Evolutionary conservation across 768 basidiomycete species (phyloP).

Genomic region (Asterophora parasitica): DNA sequence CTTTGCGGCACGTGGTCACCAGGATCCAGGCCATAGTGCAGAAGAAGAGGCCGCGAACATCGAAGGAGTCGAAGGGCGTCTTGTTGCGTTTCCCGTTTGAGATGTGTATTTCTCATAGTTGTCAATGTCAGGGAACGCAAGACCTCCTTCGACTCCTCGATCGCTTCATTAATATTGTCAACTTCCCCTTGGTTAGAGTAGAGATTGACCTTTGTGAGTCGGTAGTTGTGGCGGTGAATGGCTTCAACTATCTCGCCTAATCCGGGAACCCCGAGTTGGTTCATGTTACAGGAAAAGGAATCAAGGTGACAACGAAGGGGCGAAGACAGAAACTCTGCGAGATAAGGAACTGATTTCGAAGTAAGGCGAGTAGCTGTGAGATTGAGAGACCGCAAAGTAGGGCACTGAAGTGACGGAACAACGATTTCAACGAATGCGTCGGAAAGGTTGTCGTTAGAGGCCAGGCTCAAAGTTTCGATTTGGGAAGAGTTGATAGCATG

Average conservation of each 20-base stretch:
- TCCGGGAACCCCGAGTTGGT: constrained; percentile 42
- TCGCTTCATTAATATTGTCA: constrained; percentile 12
- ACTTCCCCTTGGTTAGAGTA: constrained; percentile 39
- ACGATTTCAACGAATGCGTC: constrained; percentile 47
- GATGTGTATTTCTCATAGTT: constrained; percentile 38
- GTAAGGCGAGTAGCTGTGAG: constrained; percentile 51
- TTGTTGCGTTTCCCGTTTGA: constrained; percentile 32
- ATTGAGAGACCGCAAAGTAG: constrained; percentile 47
- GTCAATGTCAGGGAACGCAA: constrained; percentile 27
- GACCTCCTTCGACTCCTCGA: constrained; percentile 21
- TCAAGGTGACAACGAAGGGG: constrained; percentile 40
- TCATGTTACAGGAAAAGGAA: constrained; percentile 51
- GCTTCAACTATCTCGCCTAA: constrained; percentile 42
- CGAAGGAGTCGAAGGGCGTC: constrained; percentile 49
- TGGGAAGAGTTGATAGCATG: constrained; percentile 50
- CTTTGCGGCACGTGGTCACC: not conserved
- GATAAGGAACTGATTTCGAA: constrained; percentile 30
- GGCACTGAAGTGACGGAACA: constrained; percentile 45
- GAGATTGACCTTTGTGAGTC: constrained; percentile 43
- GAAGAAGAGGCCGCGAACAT: constrained; percentile 45
- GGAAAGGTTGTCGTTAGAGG: constrained; percentile 43
- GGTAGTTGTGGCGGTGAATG: constrained; percentile 41
- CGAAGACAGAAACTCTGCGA: constrained; percentile 48
- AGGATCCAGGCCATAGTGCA: constrained; percentile 25
- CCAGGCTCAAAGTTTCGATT: constrained; percentile 46